Evolutionary conservation across 2,329 filamentous ascomycete genomes (phyloP).

Genomic region (Alternaria conjuncta): DNA sequence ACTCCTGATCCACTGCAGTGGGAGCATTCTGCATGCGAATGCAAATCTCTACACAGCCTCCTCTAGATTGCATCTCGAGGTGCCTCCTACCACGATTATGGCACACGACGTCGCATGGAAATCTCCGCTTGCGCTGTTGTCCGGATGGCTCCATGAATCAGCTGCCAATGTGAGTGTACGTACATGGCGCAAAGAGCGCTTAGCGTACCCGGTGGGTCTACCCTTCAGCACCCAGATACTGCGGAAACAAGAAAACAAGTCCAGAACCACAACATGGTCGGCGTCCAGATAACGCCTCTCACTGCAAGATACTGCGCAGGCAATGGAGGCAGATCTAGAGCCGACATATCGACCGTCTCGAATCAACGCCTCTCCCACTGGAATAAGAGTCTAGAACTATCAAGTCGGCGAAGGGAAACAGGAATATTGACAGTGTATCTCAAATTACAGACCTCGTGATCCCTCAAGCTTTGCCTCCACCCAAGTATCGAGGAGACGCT

Average conservation of each 20-base stretch:
- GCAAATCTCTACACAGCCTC: background rate
- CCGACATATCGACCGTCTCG: background rate
- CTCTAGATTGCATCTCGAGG: background rate
- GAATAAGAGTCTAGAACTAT: background rate
- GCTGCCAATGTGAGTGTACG: background rate
- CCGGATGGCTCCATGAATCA: background rate
- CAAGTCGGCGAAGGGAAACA: background rate
- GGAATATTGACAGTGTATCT: background rate
- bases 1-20: background rate
- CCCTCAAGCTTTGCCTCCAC: background rate
- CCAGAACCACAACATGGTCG: background rate
- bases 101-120: background rate
- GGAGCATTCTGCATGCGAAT: background rate
- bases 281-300: background rate
- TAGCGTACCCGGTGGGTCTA: background rate
- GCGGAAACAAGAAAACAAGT: background rate
- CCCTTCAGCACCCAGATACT: background rate
- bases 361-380: background rate
- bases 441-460: background rate
- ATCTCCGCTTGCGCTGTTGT: constrained; percentile 1
- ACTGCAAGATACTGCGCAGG: background rate
- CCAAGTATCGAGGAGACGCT: background rate
- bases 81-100: background rate
- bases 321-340: background rate
- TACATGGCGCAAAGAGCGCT: background rate